phyloP scores from a whole-genome alignment of 2,329 filamentous ascomycete species.

The Aspergillus puulaauensis region DNA sequence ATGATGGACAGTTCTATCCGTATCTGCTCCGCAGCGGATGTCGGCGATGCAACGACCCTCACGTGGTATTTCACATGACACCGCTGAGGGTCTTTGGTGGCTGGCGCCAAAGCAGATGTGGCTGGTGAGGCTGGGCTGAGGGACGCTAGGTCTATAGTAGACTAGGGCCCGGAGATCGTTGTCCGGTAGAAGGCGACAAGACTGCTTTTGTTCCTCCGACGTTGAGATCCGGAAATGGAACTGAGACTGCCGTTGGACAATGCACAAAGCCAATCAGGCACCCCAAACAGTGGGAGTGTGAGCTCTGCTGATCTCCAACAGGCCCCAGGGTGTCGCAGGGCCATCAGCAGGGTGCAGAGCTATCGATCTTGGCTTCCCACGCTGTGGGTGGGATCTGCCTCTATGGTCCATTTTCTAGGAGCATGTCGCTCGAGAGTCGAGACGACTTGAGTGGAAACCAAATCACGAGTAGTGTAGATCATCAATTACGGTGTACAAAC shows the following conservation, averaged over 20 bases:
- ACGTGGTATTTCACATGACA: slow-evolving; percentile 12
- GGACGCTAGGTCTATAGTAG: background rate
- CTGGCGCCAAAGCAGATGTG: background rate
- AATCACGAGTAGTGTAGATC: background rate
- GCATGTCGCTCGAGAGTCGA: background rate
- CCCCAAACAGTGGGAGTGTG: background rate
- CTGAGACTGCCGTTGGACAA: background rate
- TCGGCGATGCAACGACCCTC: slow-evolving; percentile 1
- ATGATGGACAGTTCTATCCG: background rate
- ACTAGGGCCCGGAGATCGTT: background rate
- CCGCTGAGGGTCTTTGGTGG: background rate
- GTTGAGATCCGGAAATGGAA: background rate
- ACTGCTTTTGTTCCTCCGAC: background rate
- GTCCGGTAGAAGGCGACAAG: background rate
- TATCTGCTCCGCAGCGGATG: background rate
- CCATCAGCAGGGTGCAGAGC: background rate
- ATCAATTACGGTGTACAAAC: background rate
- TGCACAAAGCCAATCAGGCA: background rate
- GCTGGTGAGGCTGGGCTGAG: slow-evolving; percentile 2
- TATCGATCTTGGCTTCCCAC: background rate
- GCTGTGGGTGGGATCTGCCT: slow-evolving; percentile 2
- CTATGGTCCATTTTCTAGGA: background rate
- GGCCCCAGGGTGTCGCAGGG: background rate
- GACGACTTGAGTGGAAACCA: background rate
- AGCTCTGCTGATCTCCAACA: background rate